These are phyloP conservation scores for Chrysosporium keratinophilum DNA, from an alignment of 2,329 filamentous ascomycete species.

Conservation along the genomic window DNA sequence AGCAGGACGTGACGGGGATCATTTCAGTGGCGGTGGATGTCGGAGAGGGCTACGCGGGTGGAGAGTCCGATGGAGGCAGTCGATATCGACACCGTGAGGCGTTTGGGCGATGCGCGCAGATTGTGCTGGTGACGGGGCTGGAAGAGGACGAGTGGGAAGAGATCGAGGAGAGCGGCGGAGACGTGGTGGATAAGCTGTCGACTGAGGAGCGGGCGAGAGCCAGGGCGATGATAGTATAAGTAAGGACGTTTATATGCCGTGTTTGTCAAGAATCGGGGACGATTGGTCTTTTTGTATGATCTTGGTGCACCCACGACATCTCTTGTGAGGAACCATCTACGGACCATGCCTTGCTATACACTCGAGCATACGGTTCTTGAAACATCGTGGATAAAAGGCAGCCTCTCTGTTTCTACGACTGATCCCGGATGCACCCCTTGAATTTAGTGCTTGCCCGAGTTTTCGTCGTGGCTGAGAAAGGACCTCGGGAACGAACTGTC, in stretches of 20 bases:
- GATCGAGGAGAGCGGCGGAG: constrained; percentile 43
- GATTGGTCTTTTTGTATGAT: no score
- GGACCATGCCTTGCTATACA: no score
- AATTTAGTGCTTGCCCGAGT: no score
- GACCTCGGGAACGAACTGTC: no score
- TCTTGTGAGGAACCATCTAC: no score
- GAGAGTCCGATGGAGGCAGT: constrained; percentile 27
- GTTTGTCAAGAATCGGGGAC: no score
- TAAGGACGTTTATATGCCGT: neutral
- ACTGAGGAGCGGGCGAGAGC: constrained; percentile 64
- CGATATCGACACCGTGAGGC: constrained; percentile 68
- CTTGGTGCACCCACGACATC: no score
- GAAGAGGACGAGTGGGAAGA: constrained; percentile 94
- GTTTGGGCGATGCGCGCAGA: constrained; percentile 67
- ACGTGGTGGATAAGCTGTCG: constrained; percentile 54
- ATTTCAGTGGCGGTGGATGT: constrained; percentile 42
- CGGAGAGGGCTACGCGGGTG: constrained; percentile 26
- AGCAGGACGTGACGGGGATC: constrained; percentile 71
- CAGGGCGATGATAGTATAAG: constrained; percentile 50
- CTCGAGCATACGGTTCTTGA: no score
- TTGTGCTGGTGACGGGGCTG: constrained; percentile 83
- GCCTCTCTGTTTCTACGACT: no score
- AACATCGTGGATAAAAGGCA: no score
- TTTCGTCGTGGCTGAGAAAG: no score
- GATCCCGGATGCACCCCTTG: no score